phyloP scores from a whole-genome alignment of 2,329 filamentous ascomycete species.

The Gnomoniopsis smithogilvyi region DNA sequence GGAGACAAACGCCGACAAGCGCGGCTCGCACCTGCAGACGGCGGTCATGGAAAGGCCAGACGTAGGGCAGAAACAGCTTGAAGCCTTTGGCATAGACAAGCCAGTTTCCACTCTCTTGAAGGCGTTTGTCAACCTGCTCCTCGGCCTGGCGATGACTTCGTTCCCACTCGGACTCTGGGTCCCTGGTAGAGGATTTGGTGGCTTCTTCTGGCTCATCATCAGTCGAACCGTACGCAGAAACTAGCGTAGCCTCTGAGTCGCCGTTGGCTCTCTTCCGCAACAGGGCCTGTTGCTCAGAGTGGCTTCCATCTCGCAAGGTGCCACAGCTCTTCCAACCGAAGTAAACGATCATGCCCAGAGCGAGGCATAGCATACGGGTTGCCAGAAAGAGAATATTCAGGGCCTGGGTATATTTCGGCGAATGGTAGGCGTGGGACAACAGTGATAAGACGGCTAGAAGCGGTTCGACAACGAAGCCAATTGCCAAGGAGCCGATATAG shows the following conservation, averaged over 20 bases:
- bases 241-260: constrained; percentile 20
- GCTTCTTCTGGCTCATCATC: constrained; percentile 13
- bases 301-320: constrained; percentile 29
- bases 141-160: constrained; percentile 49
- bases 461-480: constrained; percentile 56
- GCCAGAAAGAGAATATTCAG: constrained; percentile 29
- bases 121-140: constrained; percentile 62
- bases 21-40: constrained; percentile 65
- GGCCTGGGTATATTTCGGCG: constrained; percentile 18
- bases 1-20: constrained; percentile 64
- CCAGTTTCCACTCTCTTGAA: constrained; percentile 75
- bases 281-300: constrained; percentile 58
- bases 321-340: constrained; percentile 22
- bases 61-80: constrained; percentile 71
- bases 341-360: constrained; percentile 32
- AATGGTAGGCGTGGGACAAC: constrained; percentile 11
- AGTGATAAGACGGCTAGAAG: constrained; percentile 31
- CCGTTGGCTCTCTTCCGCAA: constrained; percentile 38
- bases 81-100: constrained; percentile 74
- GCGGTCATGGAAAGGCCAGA: constrained; percentile 70
- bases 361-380: constrained; percentile 30
- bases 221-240: constrained; percentile 15
- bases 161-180: constrained; percentile 52
- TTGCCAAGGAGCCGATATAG: constrained; percentile 59
- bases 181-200: constrained; percentile 27